These are phyloP conservation scores for Stipa capillata DNA, from an alignment of 176 grass and related monocot species.

Conservation along the genomic window DNA sequence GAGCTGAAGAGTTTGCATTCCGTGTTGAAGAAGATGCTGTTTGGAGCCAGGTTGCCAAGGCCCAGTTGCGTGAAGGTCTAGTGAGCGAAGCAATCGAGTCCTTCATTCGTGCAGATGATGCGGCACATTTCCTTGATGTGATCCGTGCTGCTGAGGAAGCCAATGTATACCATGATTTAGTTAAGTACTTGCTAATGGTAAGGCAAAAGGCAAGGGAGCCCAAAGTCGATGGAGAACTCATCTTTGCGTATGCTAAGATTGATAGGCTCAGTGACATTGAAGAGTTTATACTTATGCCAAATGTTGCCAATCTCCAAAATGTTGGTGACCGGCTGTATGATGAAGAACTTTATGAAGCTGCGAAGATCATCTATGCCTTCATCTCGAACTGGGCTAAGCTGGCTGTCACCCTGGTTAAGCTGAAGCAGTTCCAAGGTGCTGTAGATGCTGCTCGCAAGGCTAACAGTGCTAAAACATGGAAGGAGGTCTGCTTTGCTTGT, in stretches of 20 bases:
- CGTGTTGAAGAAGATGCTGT: constrained; percentile 98
- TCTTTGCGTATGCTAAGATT: constrained; percentile 95
- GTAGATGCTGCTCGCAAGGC: constrained; percentile 98
- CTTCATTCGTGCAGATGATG: constrained; percentile 95
- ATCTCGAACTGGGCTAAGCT: constrained; percentile 99
- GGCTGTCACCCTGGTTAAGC: constrained; percentile 77
- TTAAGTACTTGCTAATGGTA: constrained; percentile 84
- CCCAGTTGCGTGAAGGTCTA: constrained; percentile 85
- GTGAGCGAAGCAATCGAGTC: constrained; percentile 95
- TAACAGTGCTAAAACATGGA: constrained; percentile 95
- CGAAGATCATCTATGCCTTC: constrained; percentile 98
- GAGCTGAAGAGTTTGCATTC: constrained; percentile 94
- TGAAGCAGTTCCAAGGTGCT: constrained; percentile 95
- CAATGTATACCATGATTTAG: constrained; percentile 74
- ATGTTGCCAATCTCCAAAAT: constrained; percentile 97
- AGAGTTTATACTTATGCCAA: constrained; percentile 98
- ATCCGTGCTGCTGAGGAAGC: constrained; percentile 76
- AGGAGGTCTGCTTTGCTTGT: constrained; percentile 97
- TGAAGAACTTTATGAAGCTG: constrained; percentile 93
- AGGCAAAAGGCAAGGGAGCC: constrained; percentile 82
- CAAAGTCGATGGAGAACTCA: constrained; percentile 85
- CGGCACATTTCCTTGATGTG: constrained; percentile 80
- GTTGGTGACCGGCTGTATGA: constrained; percentile 90
- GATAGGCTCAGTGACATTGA: constrained; percentile 92
- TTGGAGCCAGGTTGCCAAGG: constrained; percentile 97